Base-by-base conservation (phyloP, 306 rosid genomes). In the Corylus heterophylla region DNA sequence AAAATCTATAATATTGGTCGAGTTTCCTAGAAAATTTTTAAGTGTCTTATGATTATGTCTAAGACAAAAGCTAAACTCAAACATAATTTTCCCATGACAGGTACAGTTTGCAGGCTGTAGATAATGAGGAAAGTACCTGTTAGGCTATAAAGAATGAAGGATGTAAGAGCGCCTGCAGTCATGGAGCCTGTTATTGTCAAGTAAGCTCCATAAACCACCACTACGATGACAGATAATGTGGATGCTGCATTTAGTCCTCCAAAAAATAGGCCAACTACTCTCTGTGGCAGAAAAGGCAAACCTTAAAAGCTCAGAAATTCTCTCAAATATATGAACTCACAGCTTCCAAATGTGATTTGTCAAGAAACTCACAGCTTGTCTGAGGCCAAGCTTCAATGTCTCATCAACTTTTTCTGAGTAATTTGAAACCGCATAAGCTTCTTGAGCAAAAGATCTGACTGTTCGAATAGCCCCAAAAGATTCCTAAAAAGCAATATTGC, bases 371-470 rank as follows among this genome's bases (percentile, higher is more conserved):
- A 85, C 89, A 37, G 89, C 86, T 85, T 85, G 89, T 79, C 50
- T 82, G 39, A 85, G 76, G 76, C 89, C 89, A 58, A 85, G 89
- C 48, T 79, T 69, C 82, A 85, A 72, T 9, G 89, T 79, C 82
- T 82, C 84, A 58, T 85, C 86, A 29, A 85, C 89, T 73, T 85
- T 85, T 69, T 85, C 82, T 29, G 89, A 82, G 89, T 85, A 85
- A 54, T 76, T 84, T 14, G 84, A 82, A 55, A 79, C 48, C 37
- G 85, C 79, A 54, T 82, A 72, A 37, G 37, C 71, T 52, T 85
- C 89, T 85, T 82, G 89, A 80, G 89, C 86, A 69, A 85, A 85
- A 18, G 89, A 85, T 79, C 86, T 80, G 56, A 85, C 89, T 3
- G 89, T 85, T 39, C 89, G 82, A 27, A 85, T 63, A 8, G 89